These are phyloP conservation scores for Radiomyces spectabilis DNA, from an alignment of 192 early-diverging fungal species.

Conservation along the genomic window DNA sequence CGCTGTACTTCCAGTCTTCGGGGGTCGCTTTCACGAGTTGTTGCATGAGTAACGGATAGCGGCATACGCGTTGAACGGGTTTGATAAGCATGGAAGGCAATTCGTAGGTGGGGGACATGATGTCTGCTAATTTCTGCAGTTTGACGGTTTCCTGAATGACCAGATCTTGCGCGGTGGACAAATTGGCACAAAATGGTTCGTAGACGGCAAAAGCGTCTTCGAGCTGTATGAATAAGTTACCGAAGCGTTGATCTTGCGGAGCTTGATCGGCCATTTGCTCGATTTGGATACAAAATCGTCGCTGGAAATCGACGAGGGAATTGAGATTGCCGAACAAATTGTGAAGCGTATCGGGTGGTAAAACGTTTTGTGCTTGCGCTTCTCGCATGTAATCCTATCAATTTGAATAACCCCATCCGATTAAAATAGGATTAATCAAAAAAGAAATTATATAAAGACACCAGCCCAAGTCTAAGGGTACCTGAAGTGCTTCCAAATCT, in stretches of 20 bases:
- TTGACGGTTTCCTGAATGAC: conserved; percentile 52
- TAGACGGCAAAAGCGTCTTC: conserved; percentile 81
- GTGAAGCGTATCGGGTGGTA: conserved; percentile 73
- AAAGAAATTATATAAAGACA: too few species aligned
- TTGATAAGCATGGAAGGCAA: conserved; percentile 93
- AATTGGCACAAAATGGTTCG: conserved; percentile 93
- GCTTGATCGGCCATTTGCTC: conserved; percentile 68
- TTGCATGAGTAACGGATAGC: conserved; percentile 90
- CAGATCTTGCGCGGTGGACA: conserved; percentile 64
- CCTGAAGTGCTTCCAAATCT: conserved; percentile 78
- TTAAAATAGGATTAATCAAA: too few species aligned
- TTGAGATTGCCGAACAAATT: conserved; percentile 90
- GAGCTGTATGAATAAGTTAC: conserved; percentile 74
- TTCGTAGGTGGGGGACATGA: conserved; percentile 80
- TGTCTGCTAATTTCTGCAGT: conserved; percentile 53
- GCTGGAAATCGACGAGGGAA: conserved; percentile 90
- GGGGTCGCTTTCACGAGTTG: conserved; percentile 63
- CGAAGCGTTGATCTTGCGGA: conserved; percentile 83
- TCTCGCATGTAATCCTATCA: conserved; percentile 64
- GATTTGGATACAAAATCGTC: conserved; percentile 84
- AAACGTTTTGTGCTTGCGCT: conserved; percentile 58
- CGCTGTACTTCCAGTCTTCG: conserved; percentile 39
- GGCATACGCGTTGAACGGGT: conserved; percentile 95
- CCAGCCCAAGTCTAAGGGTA: conserved; percentile 9
- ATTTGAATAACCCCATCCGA: too few species aligned